phyloP scores from a whole-genome alignment of 768 basidiomycete genomes.

The Tricholoma saponaceum region DNA sequence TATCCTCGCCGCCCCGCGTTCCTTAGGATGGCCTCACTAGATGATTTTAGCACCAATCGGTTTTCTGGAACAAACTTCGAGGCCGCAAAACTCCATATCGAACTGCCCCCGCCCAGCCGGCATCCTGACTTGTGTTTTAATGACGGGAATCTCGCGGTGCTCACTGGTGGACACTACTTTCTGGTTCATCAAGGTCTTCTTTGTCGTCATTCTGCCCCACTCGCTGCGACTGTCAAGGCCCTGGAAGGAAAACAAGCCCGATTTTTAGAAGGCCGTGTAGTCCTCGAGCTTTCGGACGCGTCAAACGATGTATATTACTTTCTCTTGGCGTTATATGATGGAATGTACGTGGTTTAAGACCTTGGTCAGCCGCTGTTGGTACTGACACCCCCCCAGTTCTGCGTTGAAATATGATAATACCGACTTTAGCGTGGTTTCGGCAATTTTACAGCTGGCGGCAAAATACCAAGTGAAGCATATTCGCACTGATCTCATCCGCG shows the following conservation, averaged over 20 bases:
- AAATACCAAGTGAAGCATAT: conserved; percentile 59
- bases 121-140: conserved; percentile 57
- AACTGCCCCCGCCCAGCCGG: conserved; percentile 24
- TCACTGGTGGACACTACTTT: conserved; percentile 57
- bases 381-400: conserved; percentile 31
- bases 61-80: conserved; percentile 23
- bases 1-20: background rate
- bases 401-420: conserved; percentile 39
- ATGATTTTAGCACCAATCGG: conserved; percentile 48
- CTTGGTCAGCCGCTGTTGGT: background rate
- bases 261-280: conserved; percentile 54
- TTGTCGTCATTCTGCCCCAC: conserved; percentile 54
- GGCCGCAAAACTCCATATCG: conserved; percentile 7
- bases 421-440: conserved; percentile 52
- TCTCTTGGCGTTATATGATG: conserved; percentile 65
- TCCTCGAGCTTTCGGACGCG: conserved; percentile 50
- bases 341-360: conserved; percentile 45
- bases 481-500: conserved; percentile 52
- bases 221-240: conserved; percentile 36
- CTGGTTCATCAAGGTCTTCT: conserved; percentile 66
- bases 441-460: conserved; percentile 58
- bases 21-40: conserved; percentile 10
- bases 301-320: conserved; percentile 56
- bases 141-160: conserved; percentile 67
- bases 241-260: conserved; percentile 20